Conservation (phyloP, 768 basidiomycete species). For the Tulasnella sp. region DNA sequence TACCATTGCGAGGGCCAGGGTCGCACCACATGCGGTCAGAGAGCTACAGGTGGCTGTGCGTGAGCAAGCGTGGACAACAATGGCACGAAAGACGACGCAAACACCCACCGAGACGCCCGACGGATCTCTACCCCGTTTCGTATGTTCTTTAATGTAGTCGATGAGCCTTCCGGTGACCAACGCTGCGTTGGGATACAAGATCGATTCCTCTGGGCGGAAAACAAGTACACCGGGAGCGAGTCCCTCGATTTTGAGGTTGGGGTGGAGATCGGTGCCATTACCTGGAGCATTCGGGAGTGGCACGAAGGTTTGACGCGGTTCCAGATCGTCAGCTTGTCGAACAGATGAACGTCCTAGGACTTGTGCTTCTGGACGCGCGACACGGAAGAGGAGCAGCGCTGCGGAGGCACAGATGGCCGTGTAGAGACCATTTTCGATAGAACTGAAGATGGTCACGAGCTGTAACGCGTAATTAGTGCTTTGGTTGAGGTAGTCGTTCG, state of each 20-base stretch:
- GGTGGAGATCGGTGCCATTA: constrained; percentile 38
- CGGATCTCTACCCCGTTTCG: constrained; percentile 64
- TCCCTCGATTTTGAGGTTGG: constrained; percentile 55
- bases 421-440: constrained; percentile 91
- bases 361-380: constrained; percentile 76
- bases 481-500: neutral
- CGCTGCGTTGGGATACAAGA: constrained; percentile 70
- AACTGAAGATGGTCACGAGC: constrained; percentile 80
- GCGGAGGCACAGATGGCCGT: constrained; percentile 66
- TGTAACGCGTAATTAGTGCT: neutral
- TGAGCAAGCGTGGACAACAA: neutral
- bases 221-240: constrained; percentile 83
- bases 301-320: constrained; percentile 66
- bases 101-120: constrained; percentile 49
- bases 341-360: constrained; percentile 82
- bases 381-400: constrained; percentile 69
- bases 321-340: constrained; percentile 26
- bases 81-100: constrained; percentile 31
- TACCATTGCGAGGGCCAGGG: neutral
- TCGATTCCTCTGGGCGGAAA: constrained; percentile 85
- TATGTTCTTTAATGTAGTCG: constrained; percentile 65
- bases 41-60: neutral
- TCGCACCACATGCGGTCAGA: constrained; percentile 47
- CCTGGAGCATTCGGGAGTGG: constrained; percentile 41
- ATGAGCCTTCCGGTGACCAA: constrained; percentile 59